These are phyloP conservation scores for Urostyla sp. DNA, from an alignment of 73 alveolate genomes.

Conservation along the genomic window DNA sequence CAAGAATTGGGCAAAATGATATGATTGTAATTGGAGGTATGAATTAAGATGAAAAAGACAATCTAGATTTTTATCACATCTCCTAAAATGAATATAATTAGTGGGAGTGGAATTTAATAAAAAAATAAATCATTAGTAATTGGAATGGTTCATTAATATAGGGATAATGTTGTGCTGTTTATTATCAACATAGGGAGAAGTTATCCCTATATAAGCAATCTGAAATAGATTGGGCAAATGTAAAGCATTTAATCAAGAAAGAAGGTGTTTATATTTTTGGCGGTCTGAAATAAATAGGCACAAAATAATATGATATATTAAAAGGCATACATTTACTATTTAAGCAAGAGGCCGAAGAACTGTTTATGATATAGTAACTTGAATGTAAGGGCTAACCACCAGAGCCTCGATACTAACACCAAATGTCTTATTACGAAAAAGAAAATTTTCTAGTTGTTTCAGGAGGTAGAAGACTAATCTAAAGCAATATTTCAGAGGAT, in stretches of 20 bases:
- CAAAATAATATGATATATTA: conserved; percentile 16
- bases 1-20: too few species aligned
- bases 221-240: conserved; percentile 12
- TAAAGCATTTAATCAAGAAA: not conserved
- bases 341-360: too few species aligned
- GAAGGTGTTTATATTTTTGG: conserved; percentile 43
- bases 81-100: too few species aligned
- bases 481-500: too few species aligned
- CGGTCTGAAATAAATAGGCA: not conserved
- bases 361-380: too few species aligned
- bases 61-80: too few species aligned
- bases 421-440: conserved; percentile 18
- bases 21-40: conserved; percentile 33
- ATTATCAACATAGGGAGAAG: not conserved
- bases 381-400: conserved; percentile 12
- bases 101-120: too few species aligned
- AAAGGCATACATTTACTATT: too few species aligned
- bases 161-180: not conserved
- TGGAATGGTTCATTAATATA: too few species aligned
- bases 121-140: too few species aligned
- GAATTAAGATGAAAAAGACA: too few species aligned
- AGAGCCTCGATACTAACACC: conserved; percentile 17
- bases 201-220: not conserved
- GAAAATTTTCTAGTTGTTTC: conserved; percentile 7
- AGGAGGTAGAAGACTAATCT: conserved; percentile 48